phyloP scores from a whole-genome alignment of 805 yeast species.

The Wickerhamomyces mucosus region DNA sequence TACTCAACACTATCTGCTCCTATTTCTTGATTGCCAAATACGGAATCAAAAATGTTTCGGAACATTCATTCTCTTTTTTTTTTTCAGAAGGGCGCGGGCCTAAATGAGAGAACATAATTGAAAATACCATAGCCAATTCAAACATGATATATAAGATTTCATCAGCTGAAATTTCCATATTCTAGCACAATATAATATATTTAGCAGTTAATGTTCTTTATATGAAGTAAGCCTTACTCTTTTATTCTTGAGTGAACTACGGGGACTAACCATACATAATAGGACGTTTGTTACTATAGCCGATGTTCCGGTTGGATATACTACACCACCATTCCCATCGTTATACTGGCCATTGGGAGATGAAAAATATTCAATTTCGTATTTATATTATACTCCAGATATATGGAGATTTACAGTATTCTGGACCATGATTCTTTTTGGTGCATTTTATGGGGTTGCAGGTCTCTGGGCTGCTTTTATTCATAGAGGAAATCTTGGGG shows the following conservation, averaged over 20 bases:
- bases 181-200: too few relatives aligned
- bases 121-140: too few relatives aligned
- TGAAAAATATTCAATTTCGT: conserved; percentile 32
- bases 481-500: conserved; percentile 31
- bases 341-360: conserved; percentile 56
- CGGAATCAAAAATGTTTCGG: too few relatives aligned
- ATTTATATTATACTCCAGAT: conserved; percentile 59
- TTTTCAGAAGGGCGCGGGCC: too few relatives aligned
- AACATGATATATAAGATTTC: conserved; percentile 13
- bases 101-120: too few relatives aligned
- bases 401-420: conserved; percentile 75
- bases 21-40: too few relatives aligned
- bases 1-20: too few relatives aligned
- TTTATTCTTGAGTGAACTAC: too few relatives aligned
- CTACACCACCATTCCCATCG: conserved; percentile 73
- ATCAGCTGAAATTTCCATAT: conserved; percentile 32
- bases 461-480: conserved; percentile 52
- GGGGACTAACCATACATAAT: background rate
- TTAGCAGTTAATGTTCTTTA: too few relatives aligned
- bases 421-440: conserved; percentile 71
- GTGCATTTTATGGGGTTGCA: conserved; percentile 51
- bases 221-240: too few relatives aligned
- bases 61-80: too few relatives aligned
- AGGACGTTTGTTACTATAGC: conserved; percentile 33
- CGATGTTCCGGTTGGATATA: conserved; percentile 73